Base-by-base conservation (phyloP, 2,329 filamentous ascomycete genomes). In the Calonectria crousiana region DNA sequence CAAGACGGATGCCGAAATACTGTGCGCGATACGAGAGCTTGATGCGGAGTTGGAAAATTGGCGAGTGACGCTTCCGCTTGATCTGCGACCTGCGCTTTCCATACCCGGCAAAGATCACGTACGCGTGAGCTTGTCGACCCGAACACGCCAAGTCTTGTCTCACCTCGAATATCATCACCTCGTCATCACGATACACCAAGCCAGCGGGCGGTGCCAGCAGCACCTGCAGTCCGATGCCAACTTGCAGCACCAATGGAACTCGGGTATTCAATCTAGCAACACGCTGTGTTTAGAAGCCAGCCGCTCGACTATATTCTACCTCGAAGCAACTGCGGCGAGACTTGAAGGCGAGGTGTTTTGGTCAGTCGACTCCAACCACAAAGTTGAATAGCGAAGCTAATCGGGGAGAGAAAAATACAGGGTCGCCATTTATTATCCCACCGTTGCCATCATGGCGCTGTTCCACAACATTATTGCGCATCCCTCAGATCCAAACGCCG, bases 361-460 rank as follows among this genome's bases (percentile, higher is more conserved):
- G 64, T 53, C 41, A 38, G 47, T 26, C 23, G 3, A 23, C 8
- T 28, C 23, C 5, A 0, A 4, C 13, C 10, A 4, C 6, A 9
- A 6, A 30, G 5, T 8, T 20, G 1, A 8, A 36, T 4, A 8
- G 9, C 13, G 1, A 4, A 23, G n/a, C 64, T 67, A 67, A 67
- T 14, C 3, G 1, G 26, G 4, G 4, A 3, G 11, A 6, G 26
- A 34, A 34, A 44, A 20, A 6, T 36, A 2, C 8, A 67, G 47
- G 47, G 14, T 53, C 4, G 47, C 11, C 3, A 67, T 10, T 13
- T 53, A 52, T 8, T 67, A 53, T 13, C 65, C 65, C 8, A 52
- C 65, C 9, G 65, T 67, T 13, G 49, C 65, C n/a, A 52, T 67
- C n/a, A 67, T 52, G 65, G 65, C 65, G 2, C 65, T 67, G 2